A percentile compares a stretch with the other conserved stretches of the same genome.
Evolutionary conservation across 495 filamentous ascomycete genomes (phyloP).

Genomic region (Penicillium dipodomyicola): DNA sequence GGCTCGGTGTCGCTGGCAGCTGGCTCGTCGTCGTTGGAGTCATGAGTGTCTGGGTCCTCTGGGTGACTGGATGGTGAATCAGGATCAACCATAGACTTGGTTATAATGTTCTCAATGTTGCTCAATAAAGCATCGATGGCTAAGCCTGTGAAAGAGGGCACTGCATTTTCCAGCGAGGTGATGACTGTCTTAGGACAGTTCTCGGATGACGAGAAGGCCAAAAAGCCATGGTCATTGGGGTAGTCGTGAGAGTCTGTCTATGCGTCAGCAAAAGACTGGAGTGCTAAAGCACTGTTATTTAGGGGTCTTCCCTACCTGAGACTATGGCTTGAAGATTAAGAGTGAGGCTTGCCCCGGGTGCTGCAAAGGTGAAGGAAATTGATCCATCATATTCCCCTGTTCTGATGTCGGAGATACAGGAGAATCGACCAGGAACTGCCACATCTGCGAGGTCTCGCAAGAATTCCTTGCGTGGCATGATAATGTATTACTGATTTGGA

Average conservation of each 20-base stretch:
- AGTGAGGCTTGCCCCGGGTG: constrained; percentile 17
- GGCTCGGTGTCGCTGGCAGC: constrained; percentile 21
- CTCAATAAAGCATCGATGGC: constrained; percentile 35
- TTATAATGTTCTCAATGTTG: constrained; percentile 39
- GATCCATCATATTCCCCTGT: constrained; percentile 61
- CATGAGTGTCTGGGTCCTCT: background rate
- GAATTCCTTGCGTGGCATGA: constrained; percentile 58
- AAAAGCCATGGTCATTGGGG: constrained; percentile 57
- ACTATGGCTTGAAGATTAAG: constrained; percentile 55
- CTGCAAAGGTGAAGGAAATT: constrained; percentile 54
- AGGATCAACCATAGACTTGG: constrained; percentile 26
- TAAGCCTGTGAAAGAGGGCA: constrained; percentile 20
- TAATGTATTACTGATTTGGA: background rate
- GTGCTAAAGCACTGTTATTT: background rate
- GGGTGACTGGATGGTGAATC: constrained; percentile 10
- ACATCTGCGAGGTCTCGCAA: constrained; percentile 50
- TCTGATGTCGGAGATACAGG: constrained; percentile 46
- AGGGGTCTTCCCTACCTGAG: constrained; percentile 43
- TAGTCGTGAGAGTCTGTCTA: constrained; percentile 60
- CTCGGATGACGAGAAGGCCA: constrained; percentile 57
- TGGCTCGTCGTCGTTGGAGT: constrained; percentile 12
- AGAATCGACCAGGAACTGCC: constrained; percentile 26
- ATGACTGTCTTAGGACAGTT: constrained; percentile 46
- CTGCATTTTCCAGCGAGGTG: constrained; percentile 43
- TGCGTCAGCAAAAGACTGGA: constrained; percentile 9